Conservation (phyloP, 106 monocot genomes). For the Dendrobium huoshanense region DNA sequence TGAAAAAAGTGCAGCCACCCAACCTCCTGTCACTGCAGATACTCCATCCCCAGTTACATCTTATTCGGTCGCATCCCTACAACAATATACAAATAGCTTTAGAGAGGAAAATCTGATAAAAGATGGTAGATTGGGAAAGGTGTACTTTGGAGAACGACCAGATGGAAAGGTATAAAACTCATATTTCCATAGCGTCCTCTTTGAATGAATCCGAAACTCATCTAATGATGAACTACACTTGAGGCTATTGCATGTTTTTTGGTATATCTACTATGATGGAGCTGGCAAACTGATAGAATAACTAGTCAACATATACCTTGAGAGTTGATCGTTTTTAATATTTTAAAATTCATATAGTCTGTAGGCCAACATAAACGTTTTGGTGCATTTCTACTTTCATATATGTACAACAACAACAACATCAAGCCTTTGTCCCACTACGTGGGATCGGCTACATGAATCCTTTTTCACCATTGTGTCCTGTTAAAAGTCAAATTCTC, state of each 20-base stretch:
- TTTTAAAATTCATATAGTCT: neutral
- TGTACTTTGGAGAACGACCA: constrained; percentile 68
- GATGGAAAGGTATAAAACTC: constrained; percentile 65
- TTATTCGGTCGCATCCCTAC: constrained; percentile 82
- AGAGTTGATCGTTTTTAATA: neutral
- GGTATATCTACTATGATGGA: neutral
- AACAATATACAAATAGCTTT: constrained; percentile 95
- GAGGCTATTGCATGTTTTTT: neutral
- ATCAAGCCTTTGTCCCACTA: too few relatives aligned
- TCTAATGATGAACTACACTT: neutral
- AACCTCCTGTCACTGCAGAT: constrained; percentile 17
- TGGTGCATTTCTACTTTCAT: neutral
- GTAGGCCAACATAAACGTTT: neutral
- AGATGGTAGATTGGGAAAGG: constrained; percentile 69
- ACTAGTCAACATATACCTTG: neutral
- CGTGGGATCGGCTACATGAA: too few relatives aligned
- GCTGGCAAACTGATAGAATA: neutral
- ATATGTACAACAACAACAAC: too few relatives aligned
- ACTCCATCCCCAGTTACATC: constrained; percentile 48
- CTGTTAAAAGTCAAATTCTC: too few relatives aligned
- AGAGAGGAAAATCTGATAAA: constrained; percentile 74
- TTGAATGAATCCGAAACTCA: neutral
- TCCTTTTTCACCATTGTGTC: too few relatives aligned
- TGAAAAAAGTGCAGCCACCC: constrained; percentile 12
- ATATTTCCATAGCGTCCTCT: neutral